These are phyloP conservation scores for Opeltia flavorubescens DNA, from an alignment of 495 filamentous ascomycete genomes.

Conservation along the genomic window DNA sequence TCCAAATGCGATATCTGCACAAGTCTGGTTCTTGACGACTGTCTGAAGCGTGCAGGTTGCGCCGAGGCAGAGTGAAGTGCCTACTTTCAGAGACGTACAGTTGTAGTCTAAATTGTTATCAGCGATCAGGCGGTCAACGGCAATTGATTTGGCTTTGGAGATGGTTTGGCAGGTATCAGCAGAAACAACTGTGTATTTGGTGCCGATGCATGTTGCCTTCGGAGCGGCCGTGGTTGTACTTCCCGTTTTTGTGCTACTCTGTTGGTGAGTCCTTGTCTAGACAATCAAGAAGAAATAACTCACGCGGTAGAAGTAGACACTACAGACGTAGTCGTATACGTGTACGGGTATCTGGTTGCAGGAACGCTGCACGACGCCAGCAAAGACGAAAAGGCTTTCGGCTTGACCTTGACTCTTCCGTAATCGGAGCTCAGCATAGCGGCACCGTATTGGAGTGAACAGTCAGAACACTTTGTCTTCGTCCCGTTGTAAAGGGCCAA, in stretches of 20 bases:
- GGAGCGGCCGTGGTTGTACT: background rate
- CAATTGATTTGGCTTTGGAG: slow-evolving; percentile 2
- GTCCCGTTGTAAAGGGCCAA: slow-evolving; percentile 5
- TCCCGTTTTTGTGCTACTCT: too few relatives aligned
- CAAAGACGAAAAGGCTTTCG: slow-evolving; percentile 7
- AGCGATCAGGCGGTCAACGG: slow-evolving; percentile 1
- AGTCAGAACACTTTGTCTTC: slow-evolving; percentile 4
- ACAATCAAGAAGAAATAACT: background rate
- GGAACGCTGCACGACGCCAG: slow-evolving; percentile 6
- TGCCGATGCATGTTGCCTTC: slow-evolving; percentile 1
- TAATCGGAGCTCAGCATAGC: slow-evolving; percentile 8
- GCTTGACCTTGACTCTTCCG: slow-evolving; percentile 3
- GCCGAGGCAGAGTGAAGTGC: slow-evolving; percentile 2
- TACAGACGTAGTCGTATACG: slow-evolving; percentile 1
- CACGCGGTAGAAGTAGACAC: slow-evolving; percentile 2
- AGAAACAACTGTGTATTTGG: background rate
- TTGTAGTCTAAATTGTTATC: slow-evolving; percentile 5
- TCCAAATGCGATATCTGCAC: background rate
- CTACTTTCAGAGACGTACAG: slow-evolving; percentile 3
- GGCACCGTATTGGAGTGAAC: slow-evolving; percentile 4
- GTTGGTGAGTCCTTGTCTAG: background rate
- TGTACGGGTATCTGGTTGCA: slow-evolving; percentile 6
- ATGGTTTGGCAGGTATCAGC: slow-evolving; percentile 5
- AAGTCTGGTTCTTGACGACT: slow-evolving; percentile 1
- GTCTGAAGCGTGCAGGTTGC: slow-evolving; percentile 1